Conservation (phyloP, 1,284 basidiomycete genomes). For the Marasmius oreades region DNA sequence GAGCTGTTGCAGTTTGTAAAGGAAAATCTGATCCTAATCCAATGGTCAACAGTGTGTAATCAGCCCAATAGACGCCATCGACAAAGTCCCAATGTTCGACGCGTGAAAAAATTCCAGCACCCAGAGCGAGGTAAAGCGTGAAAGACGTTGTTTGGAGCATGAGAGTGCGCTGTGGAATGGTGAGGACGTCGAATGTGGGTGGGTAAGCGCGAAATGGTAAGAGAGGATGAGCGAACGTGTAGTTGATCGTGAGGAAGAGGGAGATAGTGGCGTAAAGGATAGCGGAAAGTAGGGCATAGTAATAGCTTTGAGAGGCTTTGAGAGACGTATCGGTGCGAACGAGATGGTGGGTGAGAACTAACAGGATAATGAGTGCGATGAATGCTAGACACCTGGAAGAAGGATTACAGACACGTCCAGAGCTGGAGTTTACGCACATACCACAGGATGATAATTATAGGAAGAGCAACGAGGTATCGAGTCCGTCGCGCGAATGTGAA, state of each 20-base stretch:
- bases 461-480: conserved; percentile 31
- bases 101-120: conserved; percentile 31
- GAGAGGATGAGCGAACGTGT: conserved; percentile 28
- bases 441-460: conserved; percentile 33
- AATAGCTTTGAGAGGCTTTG: conserved; percentile 31
- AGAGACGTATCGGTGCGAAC: conserved; percentile 13
- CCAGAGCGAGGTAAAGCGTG: conserved; percentile 33
- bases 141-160: conserved; percentile 40
- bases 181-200: conserved; percentile 31
- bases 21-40: conserved; percentile 37
- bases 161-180: conserved; percentile 34
- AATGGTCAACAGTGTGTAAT: conserved; percentile 38
- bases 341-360: conserved; percentile 24
- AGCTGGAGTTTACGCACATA: conserved; percentile 13
- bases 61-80: conserved; percentile 37
- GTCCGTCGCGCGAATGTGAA: conserved; percentile 35
- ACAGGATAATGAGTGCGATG: conserved; percentile 28
- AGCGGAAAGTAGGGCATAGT: conserved; percentile 33
- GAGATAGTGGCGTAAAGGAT: conserved; percentile 30
- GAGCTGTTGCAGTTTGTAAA: conserved; percentile 20
- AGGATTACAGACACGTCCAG: background rate
- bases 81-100: conserved; percentile 33
- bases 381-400: conserved; percentile 29
- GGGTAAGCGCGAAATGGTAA: conserved; percentile 25
- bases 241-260: conserved; percentile 30